Evolutionary conservation across 192 early-diverging fungal genomes (phyloP).

Genomic region (Thoreauomyces humboldtii): DNA sequence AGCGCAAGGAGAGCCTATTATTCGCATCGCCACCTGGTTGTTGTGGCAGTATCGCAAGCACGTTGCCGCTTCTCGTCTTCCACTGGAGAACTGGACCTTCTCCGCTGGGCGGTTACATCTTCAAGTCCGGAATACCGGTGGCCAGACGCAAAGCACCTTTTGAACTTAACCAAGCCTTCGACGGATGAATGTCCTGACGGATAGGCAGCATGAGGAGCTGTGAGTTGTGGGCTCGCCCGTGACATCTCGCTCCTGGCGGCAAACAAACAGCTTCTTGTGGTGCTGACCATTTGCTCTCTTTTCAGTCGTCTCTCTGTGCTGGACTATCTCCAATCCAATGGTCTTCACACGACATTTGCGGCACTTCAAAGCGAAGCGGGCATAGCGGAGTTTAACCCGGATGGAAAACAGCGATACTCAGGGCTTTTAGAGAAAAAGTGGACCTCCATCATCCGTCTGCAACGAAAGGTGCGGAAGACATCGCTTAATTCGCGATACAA

Average conservation of each 20-base stretch:
- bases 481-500: no score
- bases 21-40: no score
- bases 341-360: constrained; percentile 65
- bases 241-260: background rate
- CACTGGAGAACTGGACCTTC: no score
- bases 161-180: no score
- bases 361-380: constrained; percentile 70
- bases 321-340: constrained; percentile 81
- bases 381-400: constrained; percentile 62
- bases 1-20: no score
- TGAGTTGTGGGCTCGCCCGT: constrained; percentile 14
- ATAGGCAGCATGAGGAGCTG: constrained; percentile 39
- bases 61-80: no score
- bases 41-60: no score
- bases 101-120: no score
- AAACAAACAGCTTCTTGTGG: background rate
- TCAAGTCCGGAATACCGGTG: no score
- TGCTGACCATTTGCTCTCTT: background rate
- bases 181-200: constrained; percentile 24
- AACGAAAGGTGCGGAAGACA: constrained; percentile 73
- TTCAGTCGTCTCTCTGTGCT: constrained; percentile 70
- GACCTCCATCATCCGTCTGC: constrained; percentile 90
- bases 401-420: constrained; percentile 75
- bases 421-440: constrained; percentile 89
- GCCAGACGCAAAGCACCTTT: no score